Percentiles rank a stretch among this genome's conserved stretches.
phyloP scores from a whole-genome alignment of 257 asterid genomes.

The Nemophila menziesii region DNA sequence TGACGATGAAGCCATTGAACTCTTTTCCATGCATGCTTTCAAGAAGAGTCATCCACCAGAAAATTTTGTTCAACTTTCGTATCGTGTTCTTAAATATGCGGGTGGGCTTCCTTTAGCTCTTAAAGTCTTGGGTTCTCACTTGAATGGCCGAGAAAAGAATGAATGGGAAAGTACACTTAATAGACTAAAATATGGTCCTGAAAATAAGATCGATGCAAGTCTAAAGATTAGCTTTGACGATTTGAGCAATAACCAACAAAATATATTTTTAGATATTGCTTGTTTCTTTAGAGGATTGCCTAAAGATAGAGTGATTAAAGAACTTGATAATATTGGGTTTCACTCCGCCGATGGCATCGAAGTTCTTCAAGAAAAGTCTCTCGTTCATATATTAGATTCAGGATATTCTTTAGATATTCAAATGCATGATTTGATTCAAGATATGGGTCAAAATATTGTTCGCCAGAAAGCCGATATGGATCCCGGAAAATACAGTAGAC shows the following conservation, averaged over 20 bases:
- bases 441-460: too few relatives aligned
- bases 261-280: too few relatives aligned
- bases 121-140: conserved; percentile 7
- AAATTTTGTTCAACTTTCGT: background rate
- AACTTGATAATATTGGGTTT: too few relatives aligned
- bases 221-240: conserved; percentile 6
- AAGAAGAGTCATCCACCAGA: background rate
- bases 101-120: conserved; percentile 8
- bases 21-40: conserved; percentile 7
- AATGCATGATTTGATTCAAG: too few relatives aligned
- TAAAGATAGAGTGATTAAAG: too few relatives aligned
- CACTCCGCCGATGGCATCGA: too few relatives aligned
- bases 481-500: too few relatives aligned
- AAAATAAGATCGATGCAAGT: background rate
- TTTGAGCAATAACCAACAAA: background rate
- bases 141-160: conserved; percentile 2
- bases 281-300: too few relatives aligned
- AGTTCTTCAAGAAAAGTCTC: too few relatives aligned
- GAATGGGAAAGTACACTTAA: conserved; percentile 15
- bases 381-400: too few relatives aligned
- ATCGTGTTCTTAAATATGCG: background rate
- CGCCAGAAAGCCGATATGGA: too few relatives aligned
- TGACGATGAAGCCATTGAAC: background rate
- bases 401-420: too few relatives aligned
- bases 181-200: conserved; percentile 1